Evolutionary conservation across 305 asterid species (phyloP), one percentile per base, ranked within the genome.

Genomic region (Solanum aculeatissimum): DNA sequence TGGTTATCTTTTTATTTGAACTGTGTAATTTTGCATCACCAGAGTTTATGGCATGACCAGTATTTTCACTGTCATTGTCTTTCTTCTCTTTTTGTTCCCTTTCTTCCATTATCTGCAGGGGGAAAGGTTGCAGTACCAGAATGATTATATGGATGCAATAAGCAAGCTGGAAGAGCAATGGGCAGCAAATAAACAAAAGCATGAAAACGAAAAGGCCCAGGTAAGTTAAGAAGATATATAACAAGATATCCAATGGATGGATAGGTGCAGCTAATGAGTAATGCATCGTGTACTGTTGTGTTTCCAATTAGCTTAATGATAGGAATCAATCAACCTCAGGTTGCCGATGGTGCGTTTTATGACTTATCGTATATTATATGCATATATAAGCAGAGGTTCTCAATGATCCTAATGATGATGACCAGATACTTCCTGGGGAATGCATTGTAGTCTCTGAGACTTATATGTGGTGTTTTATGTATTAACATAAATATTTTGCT

Each of bases 81-180:
- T 23, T 27, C 53, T 32, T 18, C 38, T 72, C 80, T 81, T 47
- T 70, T 35, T 78, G 42, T 78, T 78, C 25, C 68, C 38, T 81
- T 69, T 35, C 43, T 71, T 85, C 84, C 62, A 53, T 63, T 84
- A 82, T 86, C 40, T 85, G 85, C 91, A 92, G 97, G 84, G 89
- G 88, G 95, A 95, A 87, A 95, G 91, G 85, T 58, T 92, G 84
- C 89, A 90, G 83, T 85, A 87, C 86, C 95, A 91, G 85, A 94
- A 90, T 84, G 96, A 91, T 62, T 89, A 85, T 84, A 80, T 83
- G 87, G 94, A 93, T 54, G 92, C 93, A 43, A 81, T 90, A 68
- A 92, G 91, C 91, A 91, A 87, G 89, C 93, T 92, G 63, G 94
- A 93, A 89, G 94, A 92, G 89, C 95, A 95, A 88, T 88, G 89